phyloP scores from a whole-genome alignment of 345 rosid genomes.

The Raphanus sativus region DNA sequence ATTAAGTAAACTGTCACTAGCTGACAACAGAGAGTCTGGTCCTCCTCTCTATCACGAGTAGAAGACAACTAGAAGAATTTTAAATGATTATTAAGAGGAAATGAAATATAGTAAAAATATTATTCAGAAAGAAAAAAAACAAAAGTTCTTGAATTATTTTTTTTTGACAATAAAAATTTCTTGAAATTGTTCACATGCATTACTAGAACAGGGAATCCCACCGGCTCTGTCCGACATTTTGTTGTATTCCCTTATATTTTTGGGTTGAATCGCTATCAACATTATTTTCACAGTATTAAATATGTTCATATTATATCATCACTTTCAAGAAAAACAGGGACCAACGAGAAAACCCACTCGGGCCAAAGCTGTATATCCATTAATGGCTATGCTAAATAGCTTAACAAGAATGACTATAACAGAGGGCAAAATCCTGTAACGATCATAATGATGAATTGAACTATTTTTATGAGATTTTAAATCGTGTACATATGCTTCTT shows the following conservation, averaged over 20 bases:
- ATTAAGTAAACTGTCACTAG: constrained; percentile 37
- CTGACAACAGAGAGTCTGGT: constrained; percentile 28
- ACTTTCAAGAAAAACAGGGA: constrained; percentile 19
- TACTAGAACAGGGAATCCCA: constrained; percentile 22
- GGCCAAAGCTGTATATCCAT: constrained; percentile 1
- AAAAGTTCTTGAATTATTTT: neutral
- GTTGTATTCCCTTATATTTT: neutral
- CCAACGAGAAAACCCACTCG: constrained; percentile 31
- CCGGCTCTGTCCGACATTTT: constrained; percentile 29
- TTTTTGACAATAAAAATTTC: too few relatives aligned
- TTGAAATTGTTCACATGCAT: constrained; percentile 35
- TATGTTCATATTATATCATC: constrained; percentile 25
- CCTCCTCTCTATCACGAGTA: constrained; percentile 35
- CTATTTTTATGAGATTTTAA: neutral
- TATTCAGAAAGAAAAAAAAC: neutral
- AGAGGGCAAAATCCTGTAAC: neutral
- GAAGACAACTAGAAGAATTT: constrained; percentile 8
- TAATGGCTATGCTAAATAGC: neutral
- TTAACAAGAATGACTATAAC: neutral
- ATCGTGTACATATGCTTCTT: neutral
- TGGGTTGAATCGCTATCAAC: neutral
- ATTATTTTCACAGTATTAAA: constrained; percentile 2
- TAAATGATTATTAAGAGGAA: neutral
- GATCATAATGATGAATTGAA: neutral
- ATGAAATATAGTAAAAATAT: neutral